Evolutionary conservation across 2,329 filamentous ascomycete genomes (phyloP).

Genomic region (Xylaria multiplex): DNA sequence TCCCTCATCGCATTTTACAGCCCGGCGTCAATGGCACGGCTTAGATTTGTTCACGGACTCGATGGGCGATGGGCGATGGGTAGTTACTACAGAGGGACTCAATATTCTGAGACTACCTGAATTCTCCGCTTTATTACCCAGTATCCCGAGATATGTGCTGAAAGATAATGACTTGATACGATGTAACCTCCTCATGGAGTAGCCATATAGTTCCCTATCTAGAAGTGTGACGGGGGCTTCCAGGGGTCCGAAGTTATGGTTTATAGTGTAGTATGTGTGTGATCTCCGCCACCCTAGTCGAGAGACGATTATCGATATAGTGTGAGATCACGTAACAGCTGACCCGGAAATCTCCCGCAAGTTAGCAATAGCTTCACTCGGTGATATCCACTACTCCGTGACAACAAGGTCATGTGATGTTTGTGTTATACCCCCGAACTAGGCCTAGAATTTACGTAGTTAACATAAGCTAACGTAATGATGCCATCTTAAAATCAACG

Average conservation of each 20-base stretch:
- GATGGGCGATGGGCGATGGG: background rate
- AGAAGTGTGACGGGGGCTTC: no score
- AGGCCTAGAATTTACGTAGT: background rate
- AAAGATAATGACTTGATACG: background rate
- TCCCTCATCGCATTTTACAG: constrained; percentile 21
- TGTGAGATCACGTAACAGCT: no score
- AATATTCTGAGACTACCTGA: background rate
- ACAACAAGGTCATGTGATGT: background rate
- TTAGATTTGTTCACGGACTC: constrained; percentile 18
- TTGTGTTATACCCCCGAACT: background rate
- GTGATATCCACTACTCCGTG: no score
- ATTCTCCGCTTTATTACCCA: background rate
- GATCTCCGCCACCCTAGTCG: no score
- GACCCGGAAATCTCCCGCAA: no score
- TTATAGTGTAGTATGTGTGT: no score
- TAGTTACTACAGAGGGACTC: constrained; percentile 6
- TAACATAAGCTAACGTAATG: background rate
- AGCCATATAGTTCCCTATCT: background rate
- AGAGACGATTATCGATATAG: no score
- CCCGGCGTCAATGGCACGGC: constrained; percentile 24
- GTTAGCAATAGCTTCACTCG: no score
- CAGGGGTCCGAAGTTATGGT: no score
- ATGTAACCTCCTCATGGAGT: background rate
- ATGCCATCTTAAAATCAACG: no score
- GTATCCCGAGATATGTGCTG: background rate